Conservation (phyloP, 1,284 basidiomycete species). For the Heterobasidion irregulare region DNA sequence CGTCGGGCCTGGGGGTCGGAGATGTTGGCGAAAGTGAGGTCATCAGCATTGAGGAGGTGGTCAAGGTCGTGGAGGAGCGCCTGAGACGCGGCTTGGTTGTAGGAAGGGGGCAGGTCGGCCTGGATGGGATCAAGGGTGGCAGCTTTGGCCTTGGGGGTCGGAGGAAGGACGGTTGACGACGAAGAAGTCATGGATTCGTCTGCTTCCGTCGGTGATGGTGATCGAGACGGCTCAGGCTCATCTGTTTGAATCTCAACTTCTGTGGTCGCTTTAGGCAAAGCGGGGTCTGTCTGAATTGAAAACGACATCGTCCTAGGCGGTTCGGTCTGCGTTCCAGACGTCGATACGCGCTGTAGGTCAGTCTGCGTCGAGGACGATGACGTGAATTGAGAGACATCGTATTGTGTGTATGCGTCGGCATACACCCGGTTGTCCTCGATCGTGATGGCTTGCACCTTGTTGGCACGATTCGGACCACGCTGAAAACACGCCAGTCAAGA, state of each 20-base stretch:
- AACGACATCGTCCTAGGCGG: constrained; percentile 18
- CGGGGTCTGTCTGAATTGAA: constrained; percentile 32
- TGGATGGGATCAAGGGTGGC: constrained; percentile 19
- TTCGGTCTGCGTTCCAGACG: constrained; percentile 23
- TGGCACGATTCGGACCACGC: constrained; percentile 59
- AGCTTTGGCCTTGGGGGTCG: constrained; percentile 48
- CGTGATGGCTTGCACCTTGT: constrained; percentile 38
- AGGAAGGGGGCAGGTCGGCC: constrained; percentile 61
- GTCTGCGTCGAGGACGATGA: constrained; percentile 27
- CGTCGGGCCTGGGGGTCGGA: constrained; percentile 10
- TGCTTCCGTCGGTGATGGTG: constrained; percentile 23
- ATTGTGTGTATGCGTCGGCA: constrained; percentile 59
- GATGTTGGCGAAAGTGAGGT: constrained; percentile 10
- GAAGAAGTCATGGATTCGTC: constrained; percentile 58
- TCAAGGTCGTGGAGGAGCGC: constrained; percentile 31
- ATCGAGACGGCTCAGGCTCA: constrained; percentile 27
- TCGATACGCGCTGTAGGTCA: constrained; percentile 21
- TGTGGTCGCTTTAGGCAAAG: constrained; percentile 20
- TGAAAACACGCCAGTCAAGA: constrained; percentile 17
- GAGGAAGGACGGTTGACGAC: constrained; percentile 58
- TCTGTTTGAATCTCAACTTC: constrained; percentile 37
- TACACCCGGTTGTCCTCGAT: constrained; percentile 66
- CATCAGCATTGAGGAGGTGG: constrained; percentile 22
- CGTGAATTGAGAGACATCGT: constrained; percentile 44
- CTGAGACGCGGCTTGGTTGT: constrained; percentile 37